Evolutionary conservation across 2,329 filamentous ascomycete species (phyloP).

Genomic region (Fusarium sp.): DNA sequence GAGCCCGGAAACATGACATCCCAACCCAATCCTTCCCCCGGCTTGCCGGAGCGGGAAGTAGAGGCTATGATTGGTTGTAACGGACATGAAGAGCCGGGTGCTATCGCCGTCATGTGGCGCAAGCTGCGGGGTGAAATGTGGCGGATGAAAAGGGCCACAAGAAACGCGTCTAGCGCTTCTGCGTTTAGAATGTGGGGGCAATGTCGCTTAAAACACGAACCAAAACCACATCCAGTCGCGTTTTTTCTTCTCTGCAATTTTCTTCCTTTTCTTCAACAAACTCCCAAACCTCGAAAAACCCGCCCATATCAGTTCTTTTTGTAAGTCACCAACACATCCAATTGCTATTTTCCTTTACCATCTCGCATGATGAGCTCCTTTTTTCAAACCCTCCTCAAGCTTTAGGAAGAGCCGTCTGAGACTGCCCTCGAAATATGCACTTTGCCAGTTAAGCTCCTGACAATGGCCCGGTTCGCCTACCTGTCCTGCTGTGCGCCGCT

Average conservation of each 20-base stretch:
- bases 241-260: slow-evolving; percentile 35
- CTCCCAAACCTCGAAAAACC: not conserved
- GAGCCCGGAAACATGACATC: not conserved
- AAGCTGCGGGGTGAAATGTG: not conserved
- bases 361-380: slow-evolving; percentile 57
- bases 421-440: slow-evolving; percentile 49
- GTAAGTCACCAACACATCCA: slow-evolving; percentile 18
- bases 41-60: slow-evolving; percentile 15
- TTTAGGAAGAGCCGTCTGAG: slow-evolving; percentile 63
- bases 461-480: slow-evolving; percentile 22
- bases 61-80: slow-evolving; percentile 21
- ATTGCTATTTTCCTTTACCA: slow-evolving; percentile 4
- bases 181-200: slow-evolving; percentile 22
- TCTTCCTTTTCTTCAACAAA: slow-evolving; percentile 30
- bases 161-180: slow-evolving; percentile 24
- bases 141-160: not conserved
- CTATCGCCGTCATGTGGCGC: slow-evolving; percentile 17
- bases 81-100: slow-evolving; percentile 7
- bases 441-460: slow-evolving; percentile 38
- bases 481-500: slow-evolving; percentile 39
- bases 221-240: slow-evolving; percentile 34
- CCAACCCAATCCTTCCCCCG: not conserved
- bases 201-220: slow-evolving; percentile 32
- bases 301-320: not conserved
- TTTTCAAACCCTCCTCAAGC: slow-evolving; percentile 53